Evolutionary conservation across 1,284 basidiomycete species (phyloP), one percentile per base, ranked within the genome.

Genomic region (Cutaneotrichosporon daszewskae): DNA sequence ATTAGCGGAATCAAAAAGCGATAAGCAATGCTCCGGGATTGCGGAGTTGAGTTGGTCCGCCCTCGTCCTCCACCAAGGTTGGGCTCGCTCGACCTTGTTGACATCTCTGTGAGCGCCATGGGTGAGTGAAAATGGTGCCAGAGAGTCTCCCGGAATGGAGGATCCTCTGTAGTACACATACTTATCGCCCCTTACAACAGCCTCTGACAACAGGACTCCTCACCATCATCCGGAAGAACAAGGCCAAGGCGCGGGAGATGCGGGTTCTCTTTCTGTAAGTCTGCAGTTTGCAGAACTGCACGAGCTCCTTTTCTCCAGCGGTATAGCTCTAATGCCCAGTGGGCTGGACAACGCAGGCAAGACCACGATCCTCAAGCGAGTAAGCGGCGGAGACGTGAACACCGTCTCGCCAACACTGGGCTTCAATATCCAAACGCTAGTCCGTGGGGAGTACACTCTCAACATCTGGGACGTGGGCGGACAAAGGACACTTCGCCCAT

Each of bases 331-430:
- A n/a, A 32, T 16, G 9, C 3, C 5, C 66, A 95, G 91, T 37
- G 94, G 95, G n/a, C 80, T 99, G 13, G 95, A 98, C 72, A 98
- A 99, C 67, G 92, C 92, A 1, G 95, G 95, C 40, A 98, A 99
- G 75, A 97, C 95, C 3, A 98, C 94, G 1, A 96, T 98, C 55
- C 72, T 98, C 49, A 96, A 96, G 75, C 87, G 87, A 68, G 77
- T 98, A 49, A 91, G 88, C 52, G 84, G 82, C 20, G 90, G 96
- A 72, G 85, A 94, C 65, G 87, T 94, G 54, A 78, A 78, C 59
- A 79, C 78, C 40, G 82, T 97, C 49, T 89, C 85, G 55, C 95
- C 95, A 1, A 99, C 95, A 2, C 75, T 99, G 5, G 95, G 95
- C 6, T 99, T 99, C 77, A 95, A 96, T 66, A 99, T 99, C 76